phyloP scores from a whole-genome alignment of 768 basidiomycete species.

The Pholiota microspora region DNA sequence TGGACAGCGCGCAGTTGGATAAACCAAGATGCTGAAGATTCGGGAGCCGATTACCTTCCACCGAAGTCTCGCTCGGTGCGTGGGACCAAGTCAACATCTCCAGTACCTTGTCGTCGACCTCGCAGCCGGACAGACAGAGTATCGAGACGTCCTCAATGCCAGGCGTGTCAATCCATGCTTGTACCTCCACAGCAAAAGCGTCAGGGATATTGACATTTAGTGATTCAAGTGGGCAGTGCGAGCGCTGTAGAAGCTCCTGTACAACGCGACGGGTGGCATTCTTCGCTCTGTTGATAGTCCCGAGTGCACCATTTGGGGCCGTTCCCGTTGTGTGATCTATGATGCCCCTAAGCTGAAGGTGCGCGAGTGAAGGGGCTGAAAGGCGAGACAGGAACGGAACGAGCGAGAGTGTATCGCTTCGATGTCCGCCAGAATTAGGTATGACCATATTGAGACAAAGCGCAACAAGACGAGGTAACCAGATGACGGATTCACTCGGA shows the following conservation, averaged over 20 bases:
- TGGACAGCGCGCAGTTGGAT: neutral
- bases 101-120: constrained; percentile 9
- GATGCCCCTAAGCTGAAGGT: no score
- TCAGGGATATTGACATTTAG: neutral
- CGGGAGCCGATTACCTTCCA: neutral
- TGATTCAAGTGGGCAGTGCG: neutral
- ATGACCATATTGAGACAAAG: no score
- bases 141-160: neutral
- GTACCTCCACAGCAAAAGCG: neutral
- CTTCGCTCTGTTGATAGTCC: no score
- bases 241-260: neutral
- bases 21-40: constrained; percentile 13
- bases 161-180: constrained; percentile 5
- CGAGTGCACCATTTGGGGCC: no score
- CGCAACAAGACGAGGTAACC: no score
- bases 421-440: no score
- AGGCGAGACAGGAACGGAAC: no score
- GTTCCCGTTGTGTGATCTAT: no score
- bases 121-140: constrained; percentile 6
- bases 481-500: no score
- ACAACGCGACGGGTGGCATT: neutral
- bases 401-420: no score
- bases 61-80: neutral
- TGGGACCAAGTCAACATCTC: constrained; percentile 6
- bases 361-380: no score